phyloP scores from a whole-genome alignment of 176 grass and related monocot species.

The Aechmea fasciata region DNA sequence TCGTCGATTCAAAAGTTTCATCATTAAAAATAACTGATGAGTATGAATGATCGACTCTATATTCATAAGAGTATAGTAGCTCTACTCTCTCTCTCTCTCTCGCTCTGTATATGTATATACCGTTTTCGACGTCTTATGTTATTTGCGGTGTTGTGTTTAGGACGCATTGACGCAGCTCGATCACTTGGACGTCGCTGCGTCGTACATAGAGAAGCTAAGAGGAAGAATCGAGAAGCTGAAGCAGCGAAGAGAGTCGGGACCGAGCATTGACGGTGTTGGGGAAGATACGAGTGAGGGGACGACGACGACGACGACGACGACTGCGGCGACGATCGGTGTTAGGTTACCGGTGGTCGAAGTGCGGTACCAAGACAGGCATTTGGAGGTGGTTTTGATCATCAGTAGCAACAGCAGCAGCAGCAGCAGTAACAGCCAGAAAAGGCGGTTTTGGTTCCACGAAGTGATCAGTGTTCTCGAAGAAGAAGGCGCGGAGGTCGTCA shows the following conservation, averaged over 20 bases:
- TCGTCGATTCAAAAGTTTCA: too few species aligned
- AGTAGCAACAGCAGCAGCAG: conserved; percentile 30
- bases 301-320: too few species aligned
- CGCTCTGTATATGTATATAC: too few species aligned
- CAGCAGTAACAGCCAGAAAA: conserved; percentile 19
- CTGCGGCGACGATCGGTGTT: background rate
- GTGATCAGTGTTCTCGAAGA: conserved; percentile 69
- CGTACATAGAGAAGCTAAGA: conserved; percentile 57
- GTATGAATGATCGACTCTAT: too few species aligned
- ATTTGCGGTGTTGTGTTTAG: conserved; percentile 9
- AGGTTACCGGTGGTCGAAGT: conserved; percentile 60
- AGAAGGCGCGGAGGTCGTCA: conserved; percentile 72
- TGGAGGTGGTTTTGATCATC: conserved; percentile 72
- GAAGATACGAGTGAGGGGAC: too few species aligned
- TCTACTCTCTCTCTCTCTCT: too few species aligned
- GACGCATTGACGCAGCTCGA: conserved; percentile 55
- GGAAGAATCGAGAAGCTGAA: conserved; percentile 40
- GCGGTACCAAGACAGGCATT: conserved; percentile 29
- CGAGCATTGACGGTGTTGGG: background rate
- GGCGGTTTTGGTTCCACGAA: conserved; percentile 53
- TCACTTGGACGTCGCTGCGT: conserved; percentile 53
- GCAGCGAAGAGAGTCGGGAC: conserved; percentile 12
- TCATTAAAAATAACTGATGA: too few species aligned
- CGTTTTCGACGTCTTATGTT: too few species aligned
- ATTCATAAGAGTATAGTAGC: too few species aligned